These are phyloP conservation scores for Penicillium diatomitis DNA, from an alignment of 495 filamentous ascomycete species.

Conservation along the genomic window DNA sequence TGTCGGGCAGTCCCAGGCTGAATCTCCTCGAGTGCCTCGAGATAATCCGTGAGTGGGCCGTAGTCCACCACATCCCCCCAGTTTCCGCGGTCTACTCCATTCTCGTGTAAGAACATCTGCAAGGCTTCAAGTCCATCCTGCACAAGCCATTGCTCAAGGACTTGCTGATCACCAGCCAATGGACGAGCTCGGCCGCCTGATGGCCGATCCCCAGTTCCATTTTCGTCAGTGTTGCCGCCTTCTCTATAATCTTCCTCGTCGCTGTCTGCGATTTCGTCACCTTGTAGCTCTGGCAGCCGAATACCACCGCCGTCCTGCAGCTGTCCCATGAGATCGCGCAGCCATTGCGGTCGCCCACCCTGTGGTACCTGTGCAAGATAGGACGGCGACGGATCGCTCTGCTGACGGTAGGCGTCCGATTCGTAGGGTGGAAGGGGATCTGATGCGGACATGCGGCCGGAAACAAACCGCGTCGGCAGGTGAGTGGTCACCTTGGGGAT, in stretches of 20 bases:
- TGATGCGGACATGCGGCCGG: conserved; percentile 34
- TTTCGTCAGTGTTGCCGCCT: neutral
- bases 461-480: conserved; percentile 32
- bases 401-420: conserved; percentile 32
- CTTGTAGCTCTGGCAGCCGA: conserved; percentile 16
- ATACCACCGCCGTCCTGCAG: conserved; percentile 24
- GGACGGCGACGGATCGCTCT: conserved; percentile 30
- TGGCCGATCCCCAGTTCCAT: neutral
- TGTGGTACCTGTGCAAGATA: conserved; percentile 27
- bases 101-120: conserved; percentile 30
- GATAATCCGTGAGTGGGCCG: conserved; percentile 29
- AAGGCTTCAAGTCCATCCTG: conserved; percentile 26
- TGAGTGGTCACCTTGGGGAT: conserved; percentile 43
- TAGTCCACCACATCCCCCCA: conserved; percentile 33
- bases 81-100: conserved; percentile 38
- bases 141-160: conserved; percentile 31
- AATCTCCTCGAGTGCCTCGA: conserved; percentile 24
- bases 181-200: conserved; percentile 8
- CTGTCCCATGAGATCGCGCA: conserved; percentile 34
- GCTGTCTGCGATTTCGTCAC: conserved; percentile 7
- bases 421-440: conserved; percentile 39
- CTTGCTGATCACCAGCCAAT: conserved; percentile 21
- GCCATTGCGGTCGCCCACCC: conserved; percentile 28
- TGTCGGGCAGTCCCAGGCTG: conserved; percentile 20
- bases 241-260: neutral